Conservation (phyloP, 2,329 filamentous ascomycete genomes). For the Aspergillus sp. region DNA sequence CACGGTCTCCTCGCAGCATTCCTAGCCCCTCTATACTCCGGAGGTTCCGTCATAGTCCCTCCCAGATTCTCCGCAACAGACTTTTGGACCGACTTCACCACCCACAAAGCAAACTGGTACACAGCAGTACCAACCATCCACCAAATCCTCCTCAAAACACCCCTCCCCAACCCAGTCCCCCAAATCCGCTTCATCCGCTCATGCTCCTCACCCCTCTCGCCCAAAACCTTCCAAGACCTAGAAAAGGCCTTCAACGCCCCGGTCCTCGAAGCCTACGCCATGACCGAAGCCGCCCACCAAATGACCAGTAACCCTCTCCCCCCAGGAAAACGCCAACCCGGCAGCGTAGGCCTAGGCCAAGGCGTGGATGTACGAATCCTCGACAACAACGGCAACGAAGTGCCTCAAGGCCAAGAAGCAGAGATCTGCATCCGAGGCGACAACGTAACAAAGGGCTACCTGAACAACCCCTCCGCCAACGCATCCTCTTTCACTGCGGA, state of each 20-base stretch:
- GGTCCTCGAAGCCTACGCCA: constrained; percentile 86
- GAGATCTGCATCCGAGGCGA: constrained; percentile 82
- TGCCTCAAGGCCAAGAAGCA: constrained; percentile 69
- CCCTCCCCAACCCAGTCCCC: constrained; percentile 67
- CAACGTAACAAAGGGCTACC: constrained; percentile 81
- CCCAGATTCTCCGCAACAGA: constrained; percentile 76
- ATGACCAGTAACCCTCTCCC: constrained; percentile 64
- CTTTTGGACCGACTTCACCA: constrained; percentile 78
- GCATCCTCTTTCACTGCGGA: constrained; percentile 68
- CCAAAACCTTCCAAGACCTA: constrained; percentile 77
- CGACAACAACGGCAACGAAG: constrained; percentile 66
- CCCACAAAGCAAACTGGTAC: constrained; percentile 82
- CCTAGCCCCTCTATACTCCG: constrained; percentile 72
- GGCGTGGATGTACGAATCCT: constrained; percentile 81
- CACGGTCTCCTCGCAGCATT: constrained; percentile 84
- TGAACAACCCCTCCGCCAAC: constrained; percentile 80
- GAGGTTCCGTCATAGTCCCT: constrained; percentile 78
- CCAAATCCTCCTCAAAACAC: constrained; percentile 78
- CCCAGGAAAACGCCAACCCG: constrained; percentile 71
- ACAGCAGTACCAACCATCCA: constrained; percentile 92
- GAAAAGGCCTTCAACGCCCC: constrained; percentile 75
- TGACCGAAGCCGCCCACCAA: constrained; percentile 76
- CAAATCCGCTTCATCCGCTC: constrained; percentile 83
- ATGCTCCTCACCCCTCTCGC: constrained; percentile 80
- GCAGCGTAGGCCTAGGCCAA: constrained; percentile 79